phyloP scores from a whole-genome alignment of 805 yeast genomes.

The Wickerhamiella dianesei region DNA sequence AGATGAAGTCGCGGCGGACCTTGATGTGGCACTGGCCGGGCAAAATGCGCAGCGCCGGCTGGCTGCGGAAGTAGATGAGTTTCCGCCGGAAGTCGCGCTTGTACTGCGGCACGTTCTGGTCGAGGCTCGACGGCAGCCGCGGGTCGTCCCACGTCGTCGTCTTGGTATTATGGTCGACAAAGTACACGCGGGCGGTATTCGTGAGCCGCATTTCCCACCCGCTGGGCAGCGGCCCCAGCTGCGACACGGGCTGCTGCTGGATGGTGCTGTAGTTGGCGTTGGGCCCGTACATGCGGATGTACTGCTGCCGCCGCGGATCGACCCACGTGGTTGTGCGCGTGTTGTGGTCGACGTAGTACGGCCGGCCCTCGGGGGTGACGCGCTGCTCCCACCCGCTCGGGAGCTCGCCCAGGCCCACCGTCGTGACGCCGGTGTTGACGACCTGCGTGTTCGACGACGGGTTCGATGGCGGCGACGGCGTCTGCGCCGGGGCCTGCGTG shows the following conservation, averaged over 20 bases:
- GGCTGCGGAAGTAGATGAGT: conserved; percentile 93
- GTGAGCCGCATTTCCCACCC: conserved; percentile 99
- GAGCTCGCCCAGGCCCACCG: conserved; percentile 90
- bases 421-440: conserved; percentile 75
- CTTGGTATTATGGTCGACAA: conserved; percentile 97
- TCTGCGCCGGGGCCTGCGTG: conserved; percentile 21
- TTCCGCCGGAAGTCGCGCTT: conserved; percentile 98
- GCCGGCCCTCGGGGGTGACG: conserved; percentile 94
- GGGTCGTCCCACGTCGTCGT: conserved; percentile 99
- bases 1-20: conserved; percentile 90
- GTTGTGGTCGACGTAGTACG: conserved; percentile 96
- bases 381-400: conserved; percentile 99
- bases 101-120: conserved; percentile 97
- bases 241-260: conserved; percentile 96
- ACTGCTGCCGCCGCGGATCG: conserved; percentile 97
- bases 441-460: conserved; percentile 21
- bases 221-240: conserved; percentile 91
- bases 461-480: conserved; percentile 6
- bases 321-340: conserved; percentile 99
- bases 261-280: conserved; percentile 65
- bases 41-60: conserved; percentile 89
- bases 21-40: conserved; percentile 99
- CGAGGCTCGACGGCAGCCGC: conserved; percentile 89
- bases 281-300: conserved; percentile 81
- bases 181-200: conserved; percentile 94